Evolutionary conservation across 148 eudicot species (phyloP), one percentile per base, ranked within the genome.

Genomic region (Nepenthes mirabilis): DNA sequence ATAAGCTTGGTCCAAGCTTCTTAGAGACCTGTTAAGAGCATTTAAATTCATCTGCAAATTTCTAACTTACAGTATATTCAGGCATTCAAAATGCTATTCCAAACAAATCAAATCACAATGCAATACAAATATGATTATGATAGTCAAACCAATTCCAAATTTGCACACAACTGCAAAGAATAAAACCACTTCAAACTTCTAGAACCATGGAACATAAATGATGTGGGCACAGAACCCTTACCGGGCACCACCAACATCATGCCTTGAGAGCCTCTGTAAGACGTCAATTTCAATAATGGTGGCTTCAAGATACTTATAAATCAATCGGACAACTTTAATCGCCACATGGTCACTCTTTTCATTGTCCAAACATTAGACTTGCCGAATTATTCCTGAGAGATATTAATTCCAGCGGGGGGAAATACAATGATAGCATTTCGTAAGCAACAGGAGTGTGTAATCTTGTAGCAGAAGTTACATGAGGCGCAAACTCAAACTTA

Each of bases 1-100:
- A 91, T 72, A 91, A 85, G 80, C 95, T 91, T 71, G 93, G 91
- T 75, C 97, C 97, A 87, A 91, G 97, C 97, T 76, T 87, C 93
- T 87, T 94, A 90, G 83, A 90, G 57, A 90, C 94, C 97, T 90
- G 94, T 76, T 69, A 70, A 74, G 69, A 90, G 64, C 82, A 79
- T 69, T 67, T 68, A 74, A 66, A 74, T 68, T 56, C 78, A 73
- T 69, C 70, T 70, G 59, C 73, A 74, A 74, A 64, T 64, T 64
- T 67, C 71, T 62, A 83, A 76, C 79, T 67, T 59, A 65, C 80
- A 70, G 68, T 61, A 72, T 68, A 74, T 52, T 70, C 53, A 37
- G 65, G 68, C 63, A 67, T 63, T 70, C 65, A 37, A 33, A 51
- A 66, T 52, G 67, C 66, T 69, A 55, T 64, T 63, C 61, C 37